Evolutionary conservation across 148 eudicot genomes (phyloP), one percentile per base, ranked within the genome.

Genomic region (Arctostaphylos glauca): DNA sequence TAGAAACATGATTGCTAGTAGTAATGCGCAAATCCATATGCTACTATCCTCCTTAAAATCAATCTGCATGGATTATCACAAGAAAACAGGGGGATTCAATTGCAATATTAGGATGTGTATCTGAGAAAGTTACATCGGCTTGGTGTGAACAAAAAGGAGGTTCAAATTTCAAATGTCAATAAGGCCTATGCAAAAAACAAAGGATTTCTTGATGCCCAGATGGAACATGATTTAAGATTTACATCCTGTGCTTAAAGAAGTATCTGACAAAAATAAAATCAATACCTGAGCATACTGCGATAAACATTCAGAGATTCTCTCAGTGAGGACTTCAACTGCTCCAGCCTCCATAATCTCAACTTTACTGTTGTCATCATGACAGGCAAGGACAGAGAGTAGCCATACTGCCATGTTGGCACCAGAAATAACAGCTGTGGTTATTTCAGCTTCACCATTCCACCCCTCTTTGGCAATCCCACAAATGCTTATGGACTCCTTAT

Each of bases 361-460:
- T 89, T 88, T 94, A 81, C 88, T 88, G 81, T 88, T 92, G 78
- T 90, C 93, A 84, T 90, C 94, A 86, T 86, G 91, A 84, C 90
- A 84, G 76, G 97, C 97, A 89, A 96, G 93, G 84, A 90, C 89
- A 56, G 97, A 92, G 49, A 96, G 91, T 66, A 96, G 90, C 99
- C 98, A 96, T 82, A 93, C 87, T 60, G 91, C 92, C 78, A 94
- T 90, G 84, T 91, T 88, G 62, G 88, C 86, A 72, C 97, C 97
- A 85, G 83, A 74, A 76, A 96, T 87, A 47, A 89, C 86, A 72
- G 86, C 86, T 52, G 93, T 91, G 81, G 86, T 89, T 78, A 71
- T 66, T 78, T 80, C 84, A 64, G 76, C 66, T 79, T 83, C 90
- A 59, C 71, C 64, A 76, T 76, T 81, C 79, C 81, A 89, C 43